Base-by-base conservation (phyloP, 805 yeast species). In the Wickerhamiella kurtzmanii region DNA sequence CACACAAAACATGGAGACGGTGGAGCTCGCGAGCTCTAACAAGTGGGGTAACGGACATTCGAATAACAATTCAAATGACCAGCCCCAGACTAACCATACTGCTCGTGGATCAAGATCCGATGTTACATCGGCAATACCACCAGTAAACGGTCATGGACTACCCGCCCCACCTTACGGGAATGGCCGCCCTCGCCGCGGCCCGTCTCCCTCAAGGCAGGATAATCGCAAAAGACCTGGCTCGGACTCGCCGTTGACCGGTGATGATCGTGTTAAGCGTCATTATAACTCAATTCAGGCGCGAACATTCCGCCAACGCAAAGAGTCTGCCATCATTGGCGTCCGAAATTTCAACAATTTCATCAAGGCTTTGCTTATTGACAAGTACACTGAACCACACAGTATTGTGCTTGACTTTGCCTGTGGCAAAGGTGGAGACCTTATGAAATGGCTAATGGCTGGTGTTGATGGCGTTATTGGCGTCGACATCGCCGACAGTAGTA, bases 391-490 rank as follows among this genome's bases (percentile, higher is more conserved):
- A 35, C 67, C 69, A 41, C 66, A 75, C 50, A 72, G 74, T 37
- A 71, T 74, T 18, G 86, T 82, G 1, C 66, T 92, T 17, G 99
- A 92, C 59, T 64, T 89, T 47, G 96, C 96, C 15, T 88, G 97
- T 64, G 99, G 99, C 13, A 94, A 92, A 62, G 99, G 99, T 45
- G 99, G 99, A 22, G 99, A 92, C 66, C 67, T 92, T 57, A 77
- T 82, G 56, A 92, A 92, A 62, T 89, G 95, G 79, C 82, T 80
- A 44, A 76, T 76, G 55, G 81, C 85, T 1, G 68, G 75, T 18
- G 74, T 85, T 2, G 72, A 76, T 19, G 88, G 87, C 43, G 84
- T 82, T 54, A 77, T 88, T 46, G 98, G 98, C 1, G 72, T 92
- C 22, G 99, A 92, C 64, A 80, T 92, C 40, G 87, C 96, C 17